Base-by-base conservation (phyloP, 768 basidiomycete species). In the Mycena filopes region DNA sequence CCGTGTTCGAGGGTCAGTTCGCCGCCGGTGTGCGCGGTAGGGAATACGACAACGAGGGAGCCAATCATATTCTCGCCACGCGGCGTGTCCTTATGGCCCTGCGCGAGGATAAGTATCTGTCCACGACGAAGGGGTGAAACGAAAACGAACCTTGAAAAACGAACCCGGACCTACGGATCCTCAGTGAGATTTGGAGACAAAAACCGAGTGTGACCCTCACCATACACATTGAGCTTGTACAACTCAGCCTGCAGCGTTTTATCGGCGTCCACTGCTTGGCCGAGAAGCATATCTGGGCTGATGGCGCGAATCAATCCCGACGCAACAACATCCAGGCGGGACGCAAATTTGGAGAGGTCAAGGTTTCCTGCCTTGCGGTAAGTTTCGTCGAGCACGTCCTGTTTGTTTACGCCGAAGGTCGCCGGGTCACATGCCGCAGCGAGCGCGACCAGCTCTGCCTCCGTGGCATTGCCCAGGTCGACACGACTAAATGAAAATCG, bases 21-120 rank as follows among this genome's bases (percentile, higher is more conserved):
- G 4, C 85, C 86, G 2, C 85, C 85, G 60, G 83, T 74, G 66
- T 87, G 81, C 0, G 68, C 25, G 1, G 82, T 81, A 15, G 86
- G 86, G 54, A 85, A 79, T 21, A 84, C 77, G 33, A 87, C 66
- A 1, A 87, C 81, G 11, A 89, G 78, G 1, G 86, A 86, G 1
- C 82, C 85, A 38, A 88, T 83, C 81, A 87, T 86, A 26, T 69
- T 67, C 12, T 76, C 74, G 7, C 75, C 70, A 7, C 82, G 80
- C 7, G 83, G 85, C 0, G 85, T 86, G 60, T 87, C 87, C 45
- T 81, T 77, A 66, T 86, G 86, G 20, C 41, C 15, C 33, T 33
- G 33, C 6, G 12, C 6, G 6, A 33, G 12, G 7, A 7, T 33
- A 12, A 33, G 33, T 33, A 33, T 33, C 6, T 33, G 33, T 33